Base-by-base conservation (phyloP, 306 rosid genomes). In the Medicago lupulina region DNA sequence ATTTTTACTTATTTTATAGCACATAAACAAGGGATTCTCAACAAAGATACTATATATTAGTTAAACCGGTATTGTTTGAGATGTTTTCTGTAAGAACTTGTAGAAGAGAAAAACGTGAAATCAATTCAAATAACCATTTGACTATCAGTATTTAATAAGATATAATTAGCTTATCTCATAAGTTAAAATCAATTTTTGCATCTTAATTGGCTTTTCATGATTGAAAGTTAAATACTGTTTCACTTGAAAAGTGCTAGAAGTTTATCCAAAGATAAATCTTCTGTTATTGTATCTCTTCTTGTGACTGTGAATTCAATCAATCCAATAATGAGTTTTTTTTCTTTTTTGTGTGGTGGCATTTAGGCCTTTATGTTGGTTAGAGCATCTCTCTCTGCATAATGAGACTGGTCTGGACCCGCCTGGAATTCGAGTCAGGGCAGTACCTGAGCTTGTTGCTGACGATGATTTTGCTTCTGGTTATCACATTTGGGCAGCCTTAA, bases 371-470 rank as follows among this genome's bases (percentile, higher is more conserved):
- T 93, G 98, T 67, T 89, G 90, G 91, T 73, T 89, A 81, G 98
- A 91, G 86, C 97, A 93, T 81, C 89, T 91, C 7, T 85, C 95
- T 70, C 85, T 89, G 19, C 70, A 93, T 79, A 78, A 89, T 18
- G 93, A 93, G 76, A 93, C 97, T 40, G 97, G 98, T 34, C 74
- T 89, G 59, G 98, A 93, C 71, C 97, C 95, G 15, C 97, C 90
- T 1, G 96, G 93, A 53, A 93, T 93, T 84, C 88, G 93, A 69
- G 89, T 91, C 53, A 84, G 93, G 67, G 87, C 96, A 12, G 96
- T 91, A 34, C 85, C 89, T 0, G 93, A 88, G 41, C 90, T 90
- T 50, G 87, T 75, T 76, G 84, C 88, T 2, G 86, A 88, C 0
- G 90, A 88, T 44, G 82, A 89, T 47, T 85, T 85, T 77, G 84